A percentile compares a stretch with the other conserved stretches of the same genome.
These are phyloP conservation scores for Mycena filopes DNA, from an alignment of 768 basidiomycete species.

Conservation along the genomic window DNA sequence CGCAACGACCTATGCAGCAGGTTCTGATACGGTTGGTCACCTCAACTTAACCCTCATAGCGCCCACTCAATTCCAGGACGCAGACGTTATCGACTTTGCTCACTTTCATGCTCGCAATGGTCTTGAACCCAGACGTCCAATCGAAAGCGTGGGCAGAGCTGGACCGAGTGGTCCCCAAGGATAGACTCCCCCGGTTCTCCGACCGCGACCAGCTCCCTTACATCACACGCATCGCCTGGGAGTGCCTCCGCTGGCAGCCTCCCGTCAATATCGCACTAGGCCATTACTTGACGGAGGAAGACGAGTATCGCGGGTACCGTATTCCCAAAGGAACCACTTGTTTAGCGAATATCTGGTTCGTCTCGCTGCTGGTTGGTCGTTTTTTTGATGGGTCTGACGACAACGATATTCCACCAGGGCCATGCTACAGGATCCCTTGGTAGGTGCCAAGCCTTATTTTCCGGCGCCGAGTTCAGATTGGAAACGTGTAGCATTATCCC, in stretches of 20 bases:
- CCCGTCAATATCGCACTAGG: constrained; percentile 19
- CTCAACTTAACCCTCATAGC: not conserved
- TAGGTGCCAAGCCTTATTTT: not conserved
- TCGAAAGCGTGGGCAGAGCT: constrained; percentile 45
- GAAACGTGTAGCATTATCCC: constrained; percentile 44
- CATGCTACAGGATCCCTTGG: constrained; percentile 59
- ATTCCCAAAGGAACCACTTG: constrained; percentile 47
- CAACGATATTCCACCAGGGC: constrained; percentile 46
- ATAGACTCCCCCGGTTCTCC: constrained; percentile 29
- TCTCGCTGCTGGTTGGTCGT: not conserved
- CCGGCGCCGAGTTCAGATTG: not conserved
- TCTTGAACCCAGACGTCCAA: constrained; percentile 48
- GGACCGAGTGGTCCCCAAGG: constrained; percentile 41
- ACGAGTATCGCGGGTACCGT: constrained; percentile 53
- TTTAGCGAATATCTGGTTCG: constrained; percentile 2
- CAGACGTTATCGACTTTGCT: constrained; percentile 48
- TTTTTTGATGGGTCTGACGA: not conserved
- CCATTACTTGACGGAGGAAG: constrained; percentile 45
- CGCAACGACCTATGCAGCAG: constrained; percentile 46
- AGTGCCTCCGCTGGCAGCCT: constrained; percentile 45
- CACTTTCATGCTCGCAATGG: constrained; percentile 48
- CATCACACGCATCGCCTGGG: constrained; percentile 52
- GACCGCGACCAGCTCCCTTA: constrained; percentile 50
- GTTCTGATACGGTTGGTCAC: constrained; percentile 52
- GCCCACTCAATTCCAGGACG: not conserved